Conservation (phyloP, 2,329 filamentous ascomycete genomes). For the Colletotrichum sp. region DNA sequence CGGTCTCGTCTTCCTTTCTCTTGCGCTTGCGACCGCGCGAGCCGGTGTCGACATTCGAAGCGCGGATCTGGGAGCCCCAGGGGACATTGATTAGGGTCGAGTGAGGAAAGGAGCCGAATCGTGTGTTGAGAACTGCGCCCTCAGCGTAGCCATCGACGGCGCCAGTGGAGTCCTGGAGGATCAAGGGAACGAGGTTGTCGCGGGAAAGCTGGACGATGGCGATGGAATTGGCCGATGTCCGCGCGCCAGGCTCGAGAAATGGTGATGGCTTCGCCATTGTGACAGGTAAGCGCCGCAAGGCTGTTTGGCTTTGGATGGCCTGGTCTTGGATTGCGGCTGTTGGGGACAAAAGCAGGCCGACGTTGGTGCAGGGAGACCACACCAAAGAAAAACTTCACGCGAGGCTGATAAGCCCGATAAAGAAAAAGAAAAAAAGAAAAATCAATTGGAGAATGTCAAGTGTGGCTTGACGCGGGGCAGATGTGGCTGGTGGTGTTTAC, state of each 20-base stretch:
- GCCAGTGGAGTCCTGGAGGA: constrained; percentile 66
- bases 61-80: constrained; percentile 92
- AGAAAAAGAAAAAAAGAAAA: background rate
- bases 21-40: constrained; percentile 79
- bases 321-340: background rate
- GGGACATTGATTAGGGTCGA: constrained; percentile 77
- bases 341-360: background rate
- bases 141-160: constrained; percentile 75
- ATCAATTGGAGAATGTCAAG: background rate
- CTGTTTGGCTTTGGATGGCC: background rate
- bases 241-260: constrained; percentile 75
- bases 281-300: background rate
- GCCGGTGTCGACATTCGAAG: constrained; percentile 89
- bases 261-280: constrained; percentile 63
- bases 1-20: constrained; percentile 47
- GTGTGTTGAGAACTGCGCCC: constrained; percentile 84
- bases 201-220: constrained; percentile 89
- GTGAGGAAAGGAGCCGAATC: constrained; percentile 90
- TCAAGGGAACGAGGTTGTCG: constrained; percentile 81
- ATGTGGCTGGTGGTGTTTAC: fast-evolving
- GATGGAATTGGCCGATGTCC: constrained; percentile 69
- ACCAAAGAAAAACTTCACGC: background rate
- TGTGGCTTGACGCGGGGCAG: constrained; percentile 18
- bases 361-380: background rate
- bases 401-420: background rate